phyloP scores from a whole-genome alignment of 2,329 filamentous ascomycete species.

The Periconia macrospinosa region DNA sequence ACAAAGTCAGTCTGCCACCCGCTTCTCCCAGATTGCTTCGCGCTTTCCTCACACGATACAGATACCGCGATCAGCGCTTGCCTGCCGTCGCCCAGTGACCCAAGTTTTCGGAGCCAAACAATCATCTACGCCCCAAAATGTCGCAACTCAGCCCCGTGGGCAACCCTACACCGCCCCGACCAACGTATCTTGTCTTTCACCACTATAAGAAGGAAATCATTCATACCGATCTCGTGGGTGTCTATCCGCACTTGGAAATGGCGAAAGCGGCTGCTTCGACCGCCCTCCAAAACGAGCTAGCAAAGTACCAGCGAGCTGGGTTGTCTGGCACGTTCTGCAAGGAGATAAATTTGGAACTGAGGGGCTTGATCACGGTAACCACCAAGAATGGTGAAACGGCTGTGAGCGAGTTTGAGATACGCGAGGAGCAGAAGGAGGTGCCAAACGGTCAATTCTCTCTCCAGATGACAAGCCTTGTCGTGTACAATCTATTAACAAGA shows the following conservation, averaged over 20 bases:
- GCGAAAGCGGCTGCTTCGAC: constrained; percentile 1
- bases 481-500: no score
- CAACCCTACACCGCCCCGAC: no score
- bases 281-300: neutral
- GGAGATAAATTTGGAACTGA: neutral
- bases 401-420: constrained; percentile 4
- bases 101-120: no score
- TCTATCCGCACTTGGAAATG: neutral
- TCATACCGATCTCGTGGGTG: neutral
- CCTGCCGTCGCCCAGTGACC: no score
- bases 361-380: constrained; percentile 1
- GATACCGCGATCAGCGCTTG: no score
- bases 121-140: no score
- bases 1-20: neutral
- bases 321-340: neutral
- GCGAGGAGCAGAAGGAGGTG: neutral
- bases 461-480: no score
- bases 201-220: neutral
- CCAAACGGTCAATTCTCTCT: no score
- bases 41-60: no score
- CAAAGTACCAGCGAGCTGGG: neutral
- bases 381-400: neutral
- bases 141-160: no score
- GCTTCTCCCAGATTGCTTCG: no score
- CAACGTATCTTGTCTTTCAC: neutral